Percentiles rank a stretch among this genome's conserved stretches.
Conservation (phyloP, 257 asterid species). For the Nicotiana obtusifolia region DNA sequence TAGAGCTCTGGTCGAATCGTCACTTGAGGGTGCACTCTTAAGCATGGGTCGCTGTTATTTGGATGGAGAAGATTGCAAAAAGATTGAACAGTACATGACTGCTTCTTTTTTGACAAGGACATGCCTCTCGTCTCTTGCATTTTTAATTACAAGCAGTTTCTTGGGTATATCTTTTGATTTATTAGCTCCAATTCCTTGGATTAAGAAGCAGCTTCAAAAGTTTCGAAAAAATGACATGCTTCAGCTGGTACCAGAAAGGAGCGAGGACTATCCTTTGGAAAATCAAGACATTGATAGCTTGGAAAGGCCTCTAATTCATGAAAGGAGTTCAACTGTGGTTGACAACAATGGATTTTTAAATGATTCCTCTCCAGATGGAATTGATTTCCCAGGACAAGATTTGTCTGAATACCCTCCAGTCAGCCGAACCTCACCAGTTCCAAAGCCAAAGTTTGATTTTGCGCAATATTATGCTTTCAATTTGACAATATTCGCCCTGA, state of each 20-base stretch:
- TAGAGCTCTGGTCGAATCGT: conserved; percentile 85
- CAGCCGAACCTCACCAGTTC: conserved; percentile 96
- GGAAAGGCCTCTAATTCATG: conserved; percentile 68
- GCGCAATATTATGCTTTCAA: conserved; percentile 95
- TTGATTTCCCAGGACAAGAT: conserved; percentile 56
- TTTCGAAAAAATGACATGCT: conserved; percentile 93
- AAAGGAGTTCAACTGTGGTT: conserved; percentile 38
- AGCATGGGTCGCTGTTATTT: conserved; percentile 94
- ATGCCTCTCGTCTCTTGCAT: conserved; percentile 87
- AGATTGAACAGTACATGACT: conserved; percentile 76
- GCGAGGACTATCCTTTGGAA: conserved; percentile 68
- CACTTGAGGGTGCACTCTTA: conserved; percentile 70
- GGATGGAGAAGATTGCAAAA: conserved; percentile 97
- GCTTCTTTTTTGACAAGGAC: conserved; percentile 82
- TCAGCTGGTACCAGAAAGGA: conserved; percentile 83
- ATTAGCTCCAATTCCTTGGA: conserved; percentile 97
- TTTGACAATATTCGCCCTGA: conserved; percentile 91
- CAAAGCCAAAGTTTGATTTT: conserved; percentile 85
- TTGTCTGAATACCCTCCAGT: conserved; percentile 88
- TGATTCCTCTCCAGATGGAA: conserved; percentile 39
- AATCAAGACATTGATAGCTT: conserved; percentile 53
- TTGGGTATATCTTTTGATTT: conserved; percentile 92
- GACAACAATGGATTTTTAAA: conserved; percentile 38
- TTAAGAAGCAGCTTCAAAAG: conserved; percentile 73
- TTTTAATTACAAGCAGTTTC: conserved; percentile 85